A percentile compares a stretch with the other conserved stretches of the same genome.
phyloP scores from a whole-genome alignment of 257 asterid genomes.

The Anisodus acutangulus region DNA sequence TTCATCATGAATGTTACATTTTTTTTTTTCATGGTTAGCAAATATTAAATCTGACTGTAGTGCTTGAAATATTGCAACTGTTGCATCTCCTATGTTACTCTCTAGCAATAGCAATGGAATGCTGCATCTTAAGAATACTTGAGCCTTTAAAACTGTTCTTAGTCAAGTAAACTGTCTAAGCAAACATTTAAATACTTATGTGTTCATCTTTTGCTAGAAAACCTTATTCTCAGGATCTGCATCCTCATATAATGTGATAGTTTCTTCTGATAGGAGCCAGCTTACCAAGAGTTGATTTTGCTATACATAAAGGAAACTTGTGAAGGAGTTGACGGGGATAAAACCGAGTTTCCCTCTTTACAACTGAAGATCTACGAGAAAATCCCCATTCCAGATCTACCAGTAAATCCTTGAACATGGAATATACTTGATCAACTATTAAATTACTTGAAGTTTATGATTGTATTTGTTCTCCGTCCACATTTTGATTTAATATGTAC shows the following conservation, averaged over 20 bases:
- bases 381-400: slow-evolving; percentile 93
- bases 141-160: slow-evolving; percentile 12
- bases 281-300: slow-evolving; percentile 84
- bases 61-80: background rate
- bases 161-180: background rate
- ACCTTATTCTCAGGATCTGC: background rate
- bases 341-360: slow-evolving; percentile 60
- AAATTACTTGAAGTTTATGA: slow-evolving; percentile 12
- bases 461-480: background rate
- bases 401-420: slow-evolving; percentile 57
- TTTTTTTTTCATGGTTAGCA: background rate
- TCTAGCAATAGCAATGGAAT: background rate
- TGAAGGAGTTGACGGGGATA: slow-evolving; percentile 47
- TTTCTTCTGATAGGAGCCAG: slow-evolving; percentile 69
- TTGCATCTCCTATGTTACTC: background rate
- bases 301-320: slow-evolving; percentile 60
- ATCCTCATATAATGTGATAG: slow-evolving; percentile 27
- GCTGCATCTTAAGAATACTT: background rate
- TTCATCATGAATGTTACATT: background rate
- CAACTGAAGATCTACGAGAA: slow-evolving; percentile 54
- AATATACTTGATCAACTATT: slow-evolving; percentile 25
- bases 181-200: background rate
- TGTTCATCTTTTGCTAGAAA: slow-evolving; percentile 16
- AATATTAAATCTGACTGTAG: background rate
- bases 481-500: background rate